Evolutionary conservation across 139 green algal species (phyloP), one percentile per base, ranked within the genome.

Genomic region (Astrephomene gubernaculifera): DNA sequence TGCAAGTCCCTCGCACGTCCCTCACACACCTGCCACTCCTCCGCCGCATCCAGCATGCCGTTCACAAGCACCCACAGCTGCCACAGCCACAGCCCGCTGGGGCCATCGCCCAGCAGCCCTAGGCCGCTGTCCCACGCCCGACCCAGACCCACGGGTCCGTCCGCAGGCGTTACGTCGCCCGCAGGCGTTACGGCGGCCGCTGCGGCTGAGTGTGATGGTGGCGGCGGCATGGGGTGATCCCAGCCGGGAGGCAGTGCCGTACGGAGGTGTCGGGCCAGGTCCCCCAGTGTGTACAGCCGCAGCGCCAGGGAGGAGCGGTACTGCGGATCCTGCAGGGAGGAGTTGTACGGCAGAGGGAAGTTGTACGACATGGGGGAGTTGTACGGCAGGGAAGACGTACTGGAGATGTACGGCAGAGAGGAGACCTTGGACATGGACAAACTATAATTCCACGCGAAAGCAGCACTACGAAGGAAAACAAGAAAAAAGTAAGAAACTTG

Each of bases 61-160:
- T 71, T 69, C 43, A 89, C 63, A 8, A 90, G 69, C 27, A 7
- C 24, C 82, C 85, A 87, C 33, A 93, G 71, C 71, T 76, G 61
- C 54, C 64, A 60, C 53, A 91, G 60, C 87, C 85, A 90, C 43
- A 78, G 45, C 3, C 73, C 68, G 61, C 80, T 86, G 27, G 85
- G 87, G 22, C 89, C 72, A 31, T 86, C 86, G 68, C 76, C 39
- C 14, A 25, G 33, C 29, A 9, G 17, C 8, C 38, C 57, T 19
- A 54, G 74, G 3, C 88, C 85, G 49, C 86, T 73, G 44, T 87
- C 63, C 88, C 85, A 91, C 10, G 65, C 29, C 31, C 80, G 49
- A 35, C 78, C 85, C 22, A 78, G 44, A 31, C 19, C 70, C n/a
- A 6, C 12, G 25, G 24, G 49, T 33, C 45, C 68, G 21, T 19